phyloP scores from a whole-genome alignment of 495 filamentous ascomycete species.

The Lasiosphaeria hispida region DNA sequence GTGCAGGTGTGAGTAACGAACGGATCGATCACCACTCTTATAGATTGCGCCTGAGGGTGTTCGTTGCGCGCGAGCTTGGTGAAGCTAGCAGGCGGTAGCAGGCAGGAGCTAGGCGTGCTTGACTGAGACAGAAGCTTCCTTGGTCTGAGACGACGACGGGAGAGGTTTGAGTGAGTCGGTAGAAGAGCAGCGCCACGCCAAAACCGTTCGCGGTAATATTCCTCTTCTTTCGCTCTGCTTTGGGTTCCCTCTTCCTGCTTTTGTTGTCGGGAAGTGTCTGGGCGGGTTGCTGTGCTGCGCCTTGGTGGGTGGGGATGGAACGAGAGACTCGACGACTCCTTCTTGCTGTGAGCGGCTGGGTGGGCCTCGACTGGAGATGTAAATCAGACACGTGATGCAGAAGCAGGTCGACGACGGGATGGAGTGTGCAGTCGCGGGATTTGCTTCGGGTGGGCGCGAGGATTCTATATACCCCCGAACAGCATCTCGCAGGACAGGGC shows the following conservation, averaged over 20 bases:
- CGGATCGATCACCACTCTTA: background rate
- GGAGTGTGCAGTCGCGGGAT: constrained; percentile 11
- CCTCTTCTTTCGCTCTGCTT: too few species aligned
- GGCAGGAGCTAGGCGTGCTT: too few species aligned
- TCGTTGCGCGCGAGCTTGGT: background rate
- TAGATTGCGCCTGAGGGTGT: background rate
- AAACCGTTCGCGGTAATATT: too few species aligned
- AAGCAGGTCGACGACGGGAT: constrained; percentile 15
- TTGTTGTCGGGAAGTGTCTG: background rate
- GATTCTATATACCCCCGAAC: constrained; percentile 34
- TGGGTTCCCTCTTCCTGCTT: background rate
- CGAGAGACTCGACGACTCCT: constrained; percentile 10
- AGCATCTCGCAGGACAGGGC: constrained; percentile 25
- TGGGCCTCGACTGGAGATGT: constrained; percentile 3
- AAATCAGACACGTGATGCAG: constrained; percentile 1
- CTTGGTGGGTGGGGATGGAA: constrained; percentile 1
- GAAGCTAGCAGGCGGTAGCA: too few species aligned
- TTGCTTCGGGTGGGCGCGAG: constrained; percentile 24
- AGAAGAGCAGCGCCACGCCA: too few species aligned
- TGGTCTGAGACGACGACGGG: too few species aligned
- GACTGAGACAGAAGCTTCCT: too few species aligned
- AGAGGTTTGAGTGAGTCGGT: background rate
- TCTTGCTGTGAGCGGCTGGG: background rate
- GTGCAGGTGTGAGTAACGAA: background rate
- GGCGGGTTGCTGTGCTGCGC: background rate